Base-by-base conservation (phyloP, 1,284 basidiomycete species). In the Earliella scabrosa region DNA sequence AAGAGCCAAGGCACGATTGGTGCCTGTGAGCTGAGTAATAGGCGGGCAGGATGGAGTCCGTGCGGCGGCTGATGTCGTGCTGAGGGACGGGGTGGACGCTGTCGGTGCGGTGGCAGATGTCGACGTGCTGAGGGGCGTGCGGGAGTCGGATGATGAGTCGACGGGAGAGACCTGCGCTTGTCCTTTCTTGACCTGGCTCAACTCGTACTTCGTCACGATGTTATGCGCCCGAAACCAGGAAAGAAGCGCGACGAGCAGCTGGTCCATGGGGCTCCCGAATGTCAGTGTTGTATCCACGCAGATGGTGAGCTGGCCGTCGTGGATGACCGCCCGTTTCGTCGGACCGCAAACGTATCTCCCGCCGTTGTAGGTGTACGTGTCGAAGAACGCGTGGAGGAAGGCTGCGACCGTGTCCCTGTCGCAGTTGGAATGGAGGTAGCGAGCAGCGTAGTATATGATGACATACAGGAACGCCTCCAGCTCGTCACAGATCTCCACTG, bases 391-490 rank as follows among this genome's bases (percentile, higher is more conserved):
- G 23, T 52, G 29, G 36, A 52, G 21, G 36, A 29, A 52, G 35
- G 16, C 6, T 4, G 35, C 47, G 7, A 45, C 18, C 23, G 20
- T 38, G 3, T 10, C n/a, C 11, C 24, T 6, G 2, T 56, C 32
- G 38, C 29, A 34, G 16, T 44, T 50, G 2, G 47, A 50, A 2
- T 14, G 7, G 23, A 54, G 45, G 36, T 54, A 51, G 14, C 56
- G 48, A 5, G 48, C 45, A 2, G 43, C 43, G 26, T 54, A 29
- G 34, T 58, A 51, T 24, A 58, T 23, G n/a, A 58, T 24, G 20
- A 58, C 52, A 18, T 54, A 36, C 16, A 54, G 21, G 39, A 58
- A 54, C 7, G 56, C 49, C 18, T 58, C 56, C 6, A 58, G 44
- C 23, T 58, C 56, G 35, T 58, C 56, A 10, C 32, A n/a, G 5